phyloP scores from a whole-genome alignment of 768 basidiomycete species.

The Pleurotus tuoliensis region DNA sequence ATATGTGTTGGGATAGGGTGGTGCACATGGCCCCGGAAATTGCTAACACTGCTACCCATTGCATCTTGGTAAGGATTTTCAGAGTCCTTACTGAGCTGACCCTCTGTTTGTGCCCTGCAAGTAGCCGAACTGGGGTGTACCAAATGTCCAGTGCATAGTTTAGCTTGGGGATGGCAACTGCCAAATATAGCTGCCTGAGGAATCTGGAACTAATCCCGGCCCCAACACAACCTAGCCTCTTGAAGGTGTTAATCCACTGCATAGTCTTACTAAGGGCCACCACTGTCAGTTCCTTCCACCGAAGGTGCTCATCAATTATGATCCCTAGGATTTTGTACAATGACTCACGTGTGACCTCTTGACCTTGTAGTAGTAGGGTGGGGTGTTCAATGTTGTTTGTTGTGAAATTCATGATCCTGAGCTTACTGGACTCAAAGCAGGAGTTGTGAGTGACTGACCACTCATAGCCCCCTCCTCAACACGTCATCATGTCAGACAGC shows the following conservation, averaged over 20 bases:
- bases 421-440: too few relatives aligned
- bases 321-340: not conserved
- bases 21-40: not conserved
- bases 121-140: not conserved
- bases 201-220: not conserved
- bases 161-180: not conserved
- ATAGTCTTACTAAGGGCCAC: too few relatives aligned
- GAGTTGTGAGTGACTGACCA: too few relatives aligned
- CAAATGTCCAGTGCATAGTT: not conserved
- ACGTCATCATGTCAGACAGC: too few relatives aligned
- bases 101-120: not conserved
- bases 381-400: too few relatives aligned
- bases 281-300: too few relatives aligned
- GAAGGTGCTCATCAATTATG: not conserved
- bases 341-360: too few relatives aligned
- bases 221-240: too few relatives aligned
- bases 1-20: not conserved
- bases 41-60: not conserved
- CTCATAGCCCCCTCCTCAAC: too few relatives aligned
- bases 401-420: conserved; percentile 10
- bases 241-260: too few relatives aligned
- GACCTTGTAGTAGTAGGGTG: too few relatives aligned
- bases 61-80: not conserved
- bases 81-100: not conserved
- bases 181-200: not conserved